A percentile compares a stretch with the other conserved stretches of the same genome.
Evolutionary conservation across 768 basidiomycete genomes (phyloP).

Genomic region (Sutorius australiensis): DNA sequence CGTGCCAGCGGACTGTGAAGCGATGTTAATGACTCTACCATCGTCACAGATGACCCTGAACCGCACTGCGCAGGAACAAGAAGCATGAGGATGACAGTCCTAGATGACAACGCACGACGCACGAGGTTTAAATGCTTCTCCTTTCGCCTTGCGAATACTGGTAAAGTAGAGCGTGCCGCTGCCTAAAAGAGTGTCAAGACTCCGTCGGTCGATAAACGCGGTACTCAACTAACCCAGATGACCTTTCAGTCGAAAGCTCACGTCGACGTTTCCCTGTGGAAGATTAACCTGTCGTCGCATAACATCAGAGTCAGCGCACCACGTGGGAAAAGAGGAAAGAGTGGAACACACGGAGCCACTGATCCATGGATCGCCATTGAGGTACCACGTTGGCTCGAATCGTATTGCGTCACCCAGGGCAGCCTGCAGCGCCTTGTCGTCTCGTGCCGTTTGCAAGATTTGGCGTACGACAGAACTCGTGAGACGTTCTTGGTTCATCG

Average conservation of each 20-base stretch:
- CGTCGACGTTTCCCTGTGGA: conserved; percentile 71
- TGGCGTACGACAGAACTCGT: conserved; percentile 71
- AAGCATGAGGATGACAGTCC: not conserved
- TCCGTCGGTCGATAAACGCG: not conserved
- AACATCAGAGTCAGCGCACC: not conserved
- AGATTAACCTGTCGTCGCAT: conserved; percentile 55
- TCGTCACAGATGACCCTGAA: conserved; percentile 66
- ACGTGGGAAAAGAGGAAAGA: not conserved
- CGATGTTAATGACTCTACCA: conserved; percentile 43
- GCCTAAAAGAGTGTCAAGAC: conserved; percentile 35
- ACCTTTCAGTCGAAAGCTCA: conserved; percentile 73
- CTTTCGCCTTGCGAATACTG: conserved; percentile 74
- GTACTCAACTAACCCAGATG: conserved; percentile 48
- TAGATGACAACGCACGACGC: conserved; percentile 1
- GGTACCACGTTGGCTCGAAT: conserved; percentile 41
- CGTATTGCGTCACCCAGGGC: conserved; percentile 57
- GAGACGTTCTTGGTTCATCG: conserved; percentile 74
- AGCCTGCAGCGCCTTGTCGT: conserved; percentile 46
- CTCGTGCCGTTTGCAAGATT: conserved; percentile 57
- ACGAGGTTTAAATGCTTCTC: conserved; percentile 66
- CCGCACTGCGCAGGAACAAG: conserved; percentile 41
- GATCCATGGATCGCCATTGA: conserved; percentile 74
- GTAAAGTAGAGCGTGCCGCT: conserved; percentile 81
- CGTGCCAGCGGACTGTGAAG: conserved; percentile 1
- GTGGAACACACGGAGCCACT: conserved; percentile 55